Conservation (phyloP, 106 monocot species). For the Dioscorea alata region DNA sequence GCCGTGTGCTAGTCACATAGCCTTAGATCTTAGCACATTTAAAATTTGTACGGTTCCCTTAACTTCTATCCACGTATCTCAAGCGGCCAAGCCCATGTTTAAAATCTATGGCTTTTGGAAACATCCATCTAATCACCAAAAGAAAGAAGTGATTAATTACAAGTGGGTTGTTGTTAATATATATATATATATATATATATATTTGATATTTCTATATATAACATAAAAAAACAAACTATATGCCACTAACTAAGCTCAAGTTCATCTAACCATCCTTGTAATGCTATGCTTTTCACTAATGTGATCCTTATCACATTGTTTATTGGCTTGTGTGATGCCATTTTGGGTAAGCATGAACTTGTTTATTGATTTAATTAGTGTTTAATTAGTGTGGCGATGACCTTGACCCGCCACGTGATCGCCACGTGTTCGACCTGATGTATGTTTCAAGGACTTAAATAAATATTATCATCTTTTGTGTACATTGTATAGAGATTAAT, state of each 20-base stretch:
- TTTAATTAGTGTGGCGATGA: conserved; percentile 1
- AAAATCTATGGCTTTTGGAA: not conserved
- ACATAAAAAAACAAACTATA: no score
- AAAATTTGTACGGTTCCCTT: not conserved
- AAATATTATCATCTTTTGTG: not conserved
- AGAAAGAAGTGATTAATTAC: not conserved
- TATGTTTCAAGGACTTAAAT: not conserved
- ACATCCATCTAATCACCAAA: conserved; percentile 1
- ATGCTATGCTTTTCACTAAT: no score
- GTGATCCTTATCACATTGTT: not conserved
- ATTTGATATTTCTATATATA: no score
- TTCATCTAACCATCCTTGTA: no score
- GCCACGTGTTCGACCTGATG: not conserved
- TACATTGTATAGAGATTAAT: not conserved
- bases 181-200: no score
- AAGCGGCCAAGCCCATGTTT: not conserved
- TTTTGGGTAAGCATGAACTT: conserved; percentile 1
- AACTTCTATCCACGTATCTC: not conserved
- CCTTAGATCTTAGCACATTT: conserved; percentile 1
- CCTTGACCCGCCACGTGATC: not conserved
- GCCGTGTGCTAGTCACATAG: not conserved
- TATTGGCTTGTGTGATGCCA: conserved; percentile 4
- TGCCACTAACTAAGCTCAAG: no score
- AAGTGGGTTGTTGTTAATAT: not conserved
- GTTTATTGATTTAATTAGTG: not conserved